Evolutionary conservation across 352 stramenopile species (phyloP).

Genomic region (Phytopythium chamaehyphon): DNA sequence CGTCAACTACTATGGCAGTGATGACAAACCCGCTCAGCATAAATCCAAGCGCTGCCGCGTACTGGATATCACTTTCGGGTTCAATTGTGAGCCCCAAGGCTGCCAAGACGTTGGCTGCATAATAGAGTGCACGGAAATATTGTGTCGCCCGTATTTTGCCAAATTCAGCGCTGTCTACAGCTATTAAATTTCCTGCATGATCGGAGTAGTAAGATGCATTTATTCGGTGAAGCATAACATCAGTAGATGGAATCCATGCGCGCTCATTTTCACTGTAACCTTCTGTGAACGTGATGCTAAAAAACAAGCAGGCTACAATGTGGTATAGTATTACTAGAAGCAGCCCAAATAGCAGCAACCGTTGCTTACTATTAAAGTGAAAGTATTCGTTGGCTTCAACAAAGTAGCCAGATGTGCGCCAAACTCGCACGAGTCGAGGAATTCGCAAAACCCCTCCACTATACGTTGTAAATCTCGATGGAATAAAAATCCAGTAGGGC

Average conservation of each 20-base stretch:
- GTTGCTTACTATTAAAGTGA: constrained; percentile 30
- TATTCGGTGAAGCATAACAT: constrained; percentile 31
- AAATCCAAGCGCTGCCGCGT: constrained; percentile 40
- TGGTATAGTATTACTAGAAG: constrained; percentile 48
- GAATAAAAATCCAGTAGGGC: constrained; percentile 35
- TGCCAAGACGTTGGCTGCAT: constrained; percentile 46
- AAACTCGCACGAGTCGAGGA: constrained; percentile 27
- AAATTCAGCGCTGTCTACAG: constrained; percentile 15
- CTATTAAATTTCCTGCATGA: constrained; percentile 16
- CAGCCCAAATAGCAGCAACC: constrained; percentile 32
- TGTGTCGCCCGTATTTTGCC: constrained; percentile 33
- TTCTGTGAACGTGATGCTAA: constrained; percentile 40
- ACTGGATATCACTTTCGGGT: constrained; percentile 43
- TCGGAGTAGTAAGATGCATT: constrained; percentile 31
- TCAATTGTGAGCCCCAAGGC: constrained; percentile 42
- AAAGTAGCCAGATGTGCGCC: constrained; percentile 34
- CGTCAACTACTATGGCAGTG: constrained; percentile 62
- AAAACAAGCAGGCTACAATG: constrained; percentile 47
- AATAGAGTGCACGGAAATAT: constrained; percentile 59
- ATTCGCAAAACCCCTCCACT: constrained; percentile 14
- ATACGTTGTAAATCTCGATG: constrained; percentile 10
- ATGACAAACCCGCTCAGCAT: constrained; percentile 71
- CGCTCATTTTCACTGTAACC: constrained; percentile 38
- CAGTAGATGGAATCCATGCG: constrained; percentile 41
- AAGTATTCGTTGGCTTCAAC: constrained; percentile 33